phyloP scores from a whole-genome alignment of 2,329 filamentous ascomycete species.

The Phaeophleospora eucalypticola region DNA sequence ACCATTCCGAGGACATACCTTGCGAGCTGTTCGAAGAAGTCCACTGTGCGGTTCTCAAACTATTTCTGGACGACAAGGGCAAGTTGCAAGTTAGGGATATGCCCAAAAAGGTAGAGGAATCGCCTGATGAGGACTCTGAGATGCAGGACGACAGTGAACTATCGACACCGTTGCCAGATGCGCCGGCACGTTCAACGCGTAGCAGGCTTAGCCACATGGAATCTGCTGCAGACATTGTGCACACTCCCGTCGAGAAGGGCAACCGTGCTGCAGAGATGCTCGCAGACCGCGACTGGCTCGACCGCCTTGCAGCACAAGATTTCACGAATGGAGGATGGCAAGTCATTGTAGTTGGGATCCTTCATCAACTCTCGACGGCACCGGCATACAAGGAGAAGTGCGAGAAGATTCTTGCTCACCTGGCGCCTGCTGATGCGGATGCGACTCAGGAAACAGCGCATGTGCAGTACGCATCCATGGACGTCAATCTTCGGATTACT shows the following conservation, averaged over 20 bases:
- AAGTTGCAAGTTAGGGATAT: conserved; percentile 62
- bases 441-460: conserved; percentile 71
- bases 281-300: conserved; percentile 74
- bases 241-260: conserved; percentile 30
- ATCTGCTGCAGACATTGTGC: conserved; percentile 56
- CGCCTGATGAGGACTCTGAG: conserved; percentile 68
- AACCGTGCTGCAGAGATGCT: conserved; percentile 76
- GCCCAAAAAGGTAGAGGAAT: conserved; percentile 69
- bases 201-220: conserved; percentile 72
- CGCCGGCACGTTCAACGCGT: conserved; percentile 73
- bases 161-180: conserved; percentile 63
- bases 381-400: conserved; percentile 66
- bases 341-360: conserved; percentile 76
- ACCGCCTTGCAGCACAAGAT: conserved; percentile 74
- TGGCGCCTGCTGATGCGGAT: conserved; percentile 75
- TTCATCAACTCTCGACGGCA: conserved; percentile 78
- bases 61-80: conserved; percentile 75
- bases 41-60: conserved; percentile 86
- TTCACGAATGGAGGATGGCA: conserved; percentile 90
- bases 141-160: conserved; percentile 54
- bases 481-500: conserved; percentile 77
- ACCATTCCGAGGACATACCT: conserved; percentile 63
- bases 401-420: conserved; percentile 71
- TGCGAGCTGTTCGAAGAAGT: conserved; percentile 87
- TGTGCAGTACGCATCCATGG: conserved; percentile 67